phyloP scores from a whole-genome alignment of 2,329 filamentous ascomycete genomes.

The Thelonectria rubi region DNA sequence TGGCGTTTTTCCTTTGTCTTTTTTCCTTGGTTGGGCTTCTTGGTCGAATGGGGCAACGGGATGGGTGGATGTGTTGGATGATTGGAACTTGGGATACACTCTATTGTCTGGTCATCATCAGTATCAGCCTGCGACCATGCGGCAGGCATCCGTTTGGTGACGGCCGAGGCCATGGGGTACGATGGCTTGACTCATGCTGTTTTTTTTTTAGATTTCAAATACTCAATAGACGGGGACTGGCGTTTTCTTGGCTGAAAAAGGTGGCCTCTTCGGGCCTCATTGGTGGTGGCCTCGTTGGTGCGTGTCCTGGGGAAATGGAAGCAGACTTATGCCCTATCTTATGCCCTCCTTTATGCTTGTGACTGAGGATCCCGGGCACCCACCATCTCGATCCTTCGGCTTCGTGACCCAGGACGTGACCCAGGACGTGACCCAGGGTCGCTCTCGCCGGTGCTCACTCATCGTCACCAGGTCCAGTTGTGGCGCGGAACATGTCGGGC shows the following conservation, averaged over 20 bases:
- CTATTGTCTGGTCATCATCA: background rate
- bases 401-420: slow-evolving; percentile 6
- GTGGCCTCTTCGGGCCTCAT: slow-evolving; percentile 13
- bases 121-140: background rate
- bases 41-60: background rate
- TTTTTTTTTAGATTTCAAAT: slow-evolving; percentile 28
- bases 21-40: slow-evolving; percentile 8
- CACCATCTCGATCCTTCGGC: slow-evolving; percentile 18
- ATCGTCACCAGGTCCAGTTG: slow-evolving; percentile 20
- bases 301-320: slow-evolving; percentile 19
- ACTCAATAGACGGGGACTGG: slow-evolving; percentile 38
- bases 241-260: slow-evolving; percentile 30
- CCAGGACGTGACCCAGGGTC: background rate
- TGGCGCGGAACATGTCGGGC: slow-evolving; percentile 15
- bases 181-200: background rate
- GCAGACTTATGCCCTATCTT: background rate
- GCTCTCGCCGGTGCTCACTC: background rate
- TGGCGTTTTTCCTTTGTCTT: slow-evolving; percentile 23
- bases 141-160: background rate
- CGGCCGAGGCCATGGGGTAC: background rate
- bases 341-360: slow-evolving; percentile 2
- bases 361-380: background rate
- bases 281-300: slow-evolving; percentile 13
- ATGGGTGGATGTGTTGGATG: background rate
- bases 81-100: background rate